Conservation (phyloP, 176 grass and related monocot genomes). For the Phyllostachys edulis region DNA sequence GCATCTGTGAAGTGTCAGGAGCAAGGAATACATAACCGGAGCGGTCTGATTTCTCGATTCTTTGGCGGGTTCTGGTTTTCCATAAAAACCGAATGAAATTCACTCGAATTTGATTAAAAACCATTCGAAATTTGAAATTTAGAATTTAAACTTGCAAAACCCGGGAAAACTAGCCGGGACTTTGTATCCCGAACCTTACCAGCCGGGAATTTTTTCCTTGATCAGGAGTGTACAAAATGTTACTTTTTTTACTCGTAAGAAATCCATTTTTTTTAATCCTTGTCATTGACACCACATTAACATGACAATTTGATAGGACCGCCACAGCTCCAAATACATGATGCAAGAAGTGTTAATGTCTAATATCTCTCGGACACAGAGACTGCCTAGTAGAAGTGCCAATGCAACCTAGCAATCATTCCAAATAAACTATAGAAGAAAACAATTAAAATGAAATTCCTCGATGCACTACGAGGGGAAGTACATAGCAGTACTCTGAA, state of each 20-base stretch:
- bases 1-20: background rate
- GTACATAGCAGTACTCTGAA: background rate
- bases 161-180: too few relatives aligned
- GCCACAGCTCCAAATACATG: background rate
- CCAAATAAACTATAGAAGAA: constrained; percentile 10
- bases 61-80: too few relatives aligned
- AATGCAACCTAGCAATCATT: background rate
- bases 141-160: too few relatives aligned
- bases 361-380: background rate
- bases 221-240: background rate
- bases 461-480: background rate
- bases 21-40: too few relatives aligned
- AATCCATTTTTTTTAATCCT: background rate
- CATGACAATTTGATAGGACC: background rate
- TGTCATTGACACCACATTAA: background rate
- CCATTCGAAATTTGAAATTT: too few relatives aligned
- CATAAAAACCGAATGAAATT: too few relatives aligned
- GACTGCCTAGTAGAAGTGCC: constrained; percentile 1
- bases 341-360: background rate
- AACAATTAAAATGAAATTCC: background rate
- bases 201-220: too few relatives aligned
- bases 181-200: too few relatives aligned
- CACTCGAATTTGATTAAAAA: too few relatives aligned
- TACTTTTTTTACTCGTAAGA: background rate
- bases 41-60: too few relatives aligned